Evolutionary conservation across 345 rosid genomes (phyloP).

Genomic region (Hibiscus trionum): DNA sequence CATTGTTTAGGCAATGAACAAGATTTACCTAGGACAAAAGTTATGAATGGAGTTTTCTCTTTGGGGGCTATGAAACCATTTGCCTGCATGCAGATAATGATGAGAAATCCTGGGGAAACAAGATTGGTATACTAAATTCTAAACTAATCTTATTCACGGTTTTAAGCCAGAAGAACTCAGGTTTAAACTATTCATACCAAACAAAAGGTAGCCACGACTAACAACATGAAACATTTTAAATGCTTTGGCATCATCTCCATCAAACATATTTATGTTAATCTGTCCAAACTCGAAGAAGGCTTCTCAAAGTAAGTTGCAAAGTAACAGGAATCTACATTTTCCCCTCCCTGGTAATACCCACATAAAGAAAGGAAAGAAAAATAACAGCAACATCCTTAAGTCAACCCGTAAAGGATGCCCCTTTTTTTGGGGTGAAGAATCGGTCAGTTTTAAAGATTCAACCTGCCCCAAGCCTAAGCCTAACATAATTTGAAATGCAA

Average conservation of each 20-base stretch:
- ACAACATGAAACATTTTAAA: not conserved
- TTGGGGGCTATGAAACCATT: constrained; percentile 20
- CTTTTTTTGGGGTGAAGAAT: not conserved
- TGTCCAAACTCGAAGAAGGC: not conserved
- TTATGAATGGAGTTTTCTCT: constrained; percentile 54
- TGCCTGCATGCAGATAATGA: constrained; percentile 34
- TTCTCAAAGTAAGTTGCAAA: not conserved
- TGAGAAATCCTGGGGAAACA: not conserved
- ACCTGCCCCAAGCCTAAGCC: not conserved
- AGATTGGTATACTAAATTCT: not conserved
- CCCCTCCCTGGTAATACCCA: not conserved
- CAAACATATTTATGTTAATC: not conserved
- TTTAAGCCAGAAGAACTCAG: not conserved
- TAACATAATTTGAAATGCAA: not conserved
- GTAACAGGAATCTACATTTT: not conserved
- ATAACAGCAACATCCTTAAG: not conserved
- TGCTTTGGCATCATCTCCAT: not conserved
- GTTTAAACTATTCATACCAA: not conserved
- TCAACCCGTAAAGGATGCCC: not conserved
- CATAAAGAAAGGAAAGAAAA: too few relatives aligned
- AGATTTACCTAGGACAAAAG: constrained; percentile 70
- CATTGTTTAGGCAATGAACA: not conserved
- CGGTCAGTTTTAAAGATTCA: not conserved
- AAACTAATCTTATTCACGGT: not conserved
- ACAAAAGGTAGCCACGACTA: not conserved